Percentiles rank a stretch among this genome's conserved stretches.
Evolutionary conservation across 176 grass and related monocot genomes (phyloP).

Genomic region (Oryza meridionalis): DNA sequence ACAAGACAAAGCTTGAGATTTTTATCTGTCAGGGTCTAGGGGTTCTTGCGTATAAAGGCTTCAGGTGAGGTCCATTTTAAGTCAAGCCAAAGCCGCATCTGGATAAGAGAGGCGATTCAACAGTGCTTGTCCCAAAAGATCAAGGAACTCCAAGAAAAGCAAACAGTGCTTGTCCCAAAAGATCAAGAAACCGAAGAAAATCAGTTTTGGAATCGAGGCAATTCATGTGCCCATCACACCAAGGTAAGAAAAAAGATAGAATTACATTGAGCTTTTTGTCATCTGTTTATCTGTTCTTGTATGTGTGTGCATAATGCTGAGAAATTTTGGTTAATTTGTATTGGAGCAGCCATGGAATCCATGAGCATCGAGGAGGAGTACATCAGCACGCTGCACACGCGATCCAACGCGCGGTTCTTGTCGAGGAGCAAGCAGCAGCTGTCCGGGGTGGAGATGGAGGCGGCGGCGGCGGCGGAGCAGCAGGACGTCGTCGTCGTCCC

Average conservation of each 20-base stretch:
- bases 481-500: slow-evolving; percentile 36
- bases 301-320: not conserved
- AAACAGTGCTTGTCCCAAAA: too few relatives aligned
- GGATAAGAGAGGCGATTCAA: slow-evolving; percentile 20
- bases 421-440: not conserved
- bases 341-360: not conserved
- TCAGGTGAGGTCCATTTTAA: slow-evolving; percentile 17
- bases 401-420: slow-evolving; percentile 46
- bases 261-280: not conserved
- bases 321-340: not conserved
- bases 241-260: slow-evolving; percentile 21
- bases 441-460: slow-evolving; percentile 22
- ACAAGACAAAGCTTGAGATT: slow-evolving; percentile 7
- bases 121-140: slow-evolving; percentile 1
- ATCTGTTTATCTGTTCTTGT: not conserved
- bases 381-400: slow-evolving; percentile 30
- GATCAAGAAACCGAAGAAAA: too few relatives aligned
- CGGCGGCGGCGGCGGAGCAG: not conserved
- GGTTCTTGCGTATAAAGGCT: slow-evolving; percentile 34
- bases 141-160: not conserved
- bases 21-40: not conserved
- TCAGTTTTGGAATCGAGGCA: not conserved
- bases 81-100: slow-evolving; percentile 26
- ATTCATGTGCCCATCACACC: slow-evolving; percentile 14
- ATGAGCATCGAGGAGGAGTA: slow-evolving; percentile 43